phyloP scores from a whole-genome alignment of 169 alveolate genomes.

The Sarcocystis neurona region DNA sequence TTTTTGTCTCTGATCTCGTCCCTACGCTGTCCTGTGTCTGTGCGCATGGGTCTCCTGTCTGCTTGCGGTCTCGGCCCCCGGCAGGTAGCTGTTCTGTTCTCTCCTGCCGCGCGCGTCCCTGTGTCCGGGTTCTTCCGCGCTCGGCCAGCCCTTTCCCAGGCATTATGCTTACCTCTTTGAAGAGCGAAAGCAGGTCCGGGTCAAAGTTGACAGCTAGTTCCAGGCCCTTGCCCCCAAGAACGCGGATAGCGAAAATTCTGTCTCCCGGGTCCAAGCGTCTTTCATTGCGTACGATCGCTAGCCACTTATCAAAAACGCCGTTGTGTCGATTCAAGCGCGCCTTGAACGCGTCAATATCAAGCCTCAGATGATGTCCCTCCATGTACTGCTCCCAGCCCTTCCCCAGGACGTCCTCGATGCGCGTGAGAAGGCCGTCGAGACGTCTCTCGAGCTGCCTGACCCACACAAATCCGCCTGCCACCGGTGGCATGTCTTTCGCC shows the following conservation, averaged over 20 bases:
- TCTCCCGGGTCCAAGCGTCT: conserved; percentile 70
- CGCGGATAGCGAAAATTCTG: conserved; percentile 62
- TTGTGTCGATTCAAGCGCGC: conserved; percentile 77
- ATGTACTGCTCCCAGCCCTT: conserved; percentile 92
- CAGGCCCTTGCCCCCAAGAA: conserved; percentile 48
- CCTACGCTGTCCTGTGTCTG: too few species aligned
- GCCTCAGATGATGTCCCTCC: conserved; percentile 92
- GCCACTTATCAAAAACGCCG: conserved; percentile 83
- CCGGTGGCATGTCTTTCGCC: conserved; percentile 92
- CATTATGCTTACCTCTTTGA: conserved; percentile 67
- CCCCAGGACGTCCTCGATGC: conserved; percentile 91
- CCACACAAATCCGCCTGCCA: conserved; percentile 96
- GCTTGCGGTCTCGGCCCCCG: too few species aligned
- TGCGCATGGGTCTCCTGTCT: too few species aligned
- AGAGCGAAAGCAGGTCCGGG: conserved; percentile 65
- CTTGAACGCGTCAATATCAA: conserved; percentile 90
- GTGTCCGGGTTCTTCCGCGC: conserved; percentile 5
- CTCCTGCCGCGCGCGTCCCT: neutral
- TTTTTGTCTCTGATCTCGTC: too few species aligned
- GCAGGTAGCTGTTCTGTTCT: neutral
- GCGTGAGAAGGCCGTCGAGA: conserved; percentile 75
- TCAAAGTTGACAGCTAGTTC: conserved; percentile 82
- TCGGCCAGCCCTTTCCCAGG: neutral
- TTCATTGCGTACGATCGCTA: conserved; percentile 76
- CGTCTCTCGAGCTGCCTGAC: conserved; percentile 87